Base-by-base conservation (phyloP, 2,329 filamentous ascomycete species). In the Fusarium sp. region DNA sequence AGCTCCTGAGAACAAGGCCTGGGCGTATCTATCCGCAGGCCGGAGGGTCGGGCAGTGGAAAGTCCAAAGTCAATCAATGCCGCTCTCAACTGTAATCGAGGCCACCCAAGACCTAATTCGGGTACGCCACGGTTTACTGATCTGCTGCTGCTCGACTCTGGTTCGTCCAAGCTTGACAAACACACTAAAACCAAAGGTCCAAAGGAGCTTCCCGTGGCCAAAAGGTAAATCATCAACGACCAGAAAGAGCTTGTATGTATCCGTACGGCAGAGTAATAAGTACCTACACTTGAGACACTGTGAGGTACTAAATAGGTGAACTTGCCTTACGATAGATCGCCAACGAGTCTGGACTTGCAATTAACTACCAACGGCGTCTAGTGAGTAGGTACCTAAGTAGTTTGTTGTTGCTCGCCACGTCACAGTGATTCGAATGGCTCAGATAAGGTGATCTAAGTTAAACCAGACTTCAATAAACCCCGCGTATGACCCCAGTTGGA, bases 81-180 rank as follows among this genome's bases (percentile, higher is more conserved):
- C 68, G 72, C 62, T 61, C 41, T 69, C 51, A 57, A 55, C 68
- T 52, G 74, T 75, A 71, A 73, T 72, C 69, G 72, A 73, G 74
- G 76, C 76, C 76, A 75, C 61, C 76, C 66, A 75, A 67, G 66
- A 52, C 75, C 76, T 58, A 72, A 73, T 68, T 67, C 55, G 74
- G 74, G 62, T 48, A 52, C 65, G 65, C 72, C 68, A 70, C 48
- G 45, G 38, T 66, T 45, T 48, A 50, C 57, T 66, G 72, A 60
- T 66, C 68, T 77, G 72, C 66, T 71, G 52, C 68, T 75, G 74
- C 68, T 75, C 48, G 38, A 69, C 59, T 39, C 51, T 74, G 70
- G 73, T 72, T 74, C 62, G 69, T 55, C 67, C 48, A 55, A 66
- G 58, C 51, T 66, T 50, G 57, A 61, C 55, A 67, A 51, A 54